phyloP scores from a whole-genome alignment of 257 asterid species.

The Nicotiana attenuata region DNA sequence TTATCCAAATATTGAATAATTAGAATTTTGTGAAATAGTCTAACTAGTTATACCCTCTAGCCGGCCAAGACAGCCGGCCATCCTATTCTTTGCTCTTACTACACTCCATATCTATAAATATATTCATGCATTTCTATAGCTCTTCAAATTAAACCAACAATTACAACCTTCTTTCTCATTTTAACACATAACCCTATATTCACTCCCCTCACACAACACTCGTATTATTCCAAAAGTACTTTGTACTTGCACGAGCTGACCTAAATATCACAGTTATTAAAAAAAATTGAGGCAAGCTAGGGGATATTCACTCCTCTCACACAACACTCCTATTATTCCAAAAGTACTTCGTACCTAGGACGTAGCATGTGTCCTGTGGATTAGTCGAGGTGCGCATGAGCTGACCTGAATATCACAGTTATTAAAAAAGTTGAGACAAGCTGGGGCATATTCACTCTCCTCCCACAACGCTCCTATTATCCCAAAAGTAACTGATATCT shows the following conservation, averaged over 20 bases:
- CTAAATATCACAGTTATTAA: too few species aligned
- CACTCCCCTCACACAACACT: background rate
- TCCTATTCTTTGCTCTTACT: background rate
- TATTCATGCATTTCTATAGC: background rate
- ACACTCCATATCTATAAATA: background rate
- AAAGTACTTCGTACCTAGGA: too few species aligned
- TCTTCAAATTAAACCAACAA: background rate
- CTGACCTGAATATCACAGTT: too few species aligned
- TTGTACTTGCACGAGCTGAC: too few species aligned
- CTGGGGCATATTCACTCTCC: conserved; percentile 50
- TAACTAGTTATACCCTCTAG: background rate
- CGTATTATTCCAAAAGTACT: too few species aligned
- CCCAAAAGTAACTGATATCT: too few species aligned
- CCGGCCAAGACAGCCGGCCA: conserved; percentile 11
- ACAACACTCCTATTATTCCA: too few species aligned
- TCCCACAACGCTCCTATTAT: too few species aligned
- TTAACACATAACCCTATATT: background rate
- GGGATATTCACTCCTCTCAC: too few species aligned
- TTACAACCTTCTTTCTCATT: background rate
- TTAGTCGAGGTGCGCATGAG: too few species aligned
- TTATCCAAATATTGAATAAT: background rate
- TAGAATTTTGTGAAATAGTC: background rate
- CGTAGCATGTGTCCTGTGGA: too few species aligned
- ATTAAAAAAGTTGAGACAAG: conserved; percentile 47
- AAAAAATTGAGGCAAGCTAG: too few species aligned